These are phyloP conservation scores for Tuber indicum DNA, from an alignment of 495 filamentous ascomycete genomes.

Conservation along the genomic window DNA sequence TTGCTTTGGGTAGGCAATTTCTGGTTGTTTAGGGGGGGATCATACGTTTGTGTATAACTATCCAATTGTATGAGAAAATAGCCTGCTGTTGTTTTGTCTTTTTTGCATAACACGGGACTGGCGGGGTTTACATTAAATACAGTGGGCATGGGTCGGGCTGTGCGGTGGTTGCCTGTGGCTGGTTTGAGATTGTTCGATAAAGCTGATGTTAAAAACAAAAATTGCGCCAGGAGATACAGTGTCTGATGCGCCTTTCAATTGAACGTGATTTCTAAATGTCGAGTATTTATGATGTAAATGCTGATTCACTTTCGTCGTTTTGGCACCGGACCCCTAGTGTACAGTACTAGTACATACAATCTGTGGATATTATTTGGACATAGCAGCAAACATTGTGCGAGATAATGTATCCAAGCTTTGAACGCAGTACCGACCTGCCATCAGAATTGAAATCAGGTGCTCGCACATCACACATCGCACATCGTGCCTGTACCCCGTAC, in stretches of 20 bases:
- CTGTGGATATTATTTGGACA: no score
- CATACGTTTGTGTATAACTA: conserved; percentile 1
- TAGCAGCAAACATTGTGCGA: no score
- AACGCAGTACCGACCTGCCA: not conserved
- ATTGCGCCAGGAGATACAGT: not conserved
- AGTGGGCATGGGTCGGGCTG: not conserved
- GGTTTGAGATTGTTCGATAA: not conserved
- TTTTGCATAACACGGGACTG: not conserved
- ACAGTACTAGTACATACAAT: no score
- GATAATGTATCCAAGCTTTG: no score
- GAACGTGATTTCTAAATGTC: not conserved
- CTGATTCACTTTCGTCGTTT: no score
- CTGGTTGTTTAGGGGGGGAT: not conserved
- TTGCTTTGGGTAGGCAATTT: conserved; percentile 1
- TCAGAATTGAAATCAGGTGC: not conserved
- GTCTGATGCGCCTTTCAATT: not conserved
- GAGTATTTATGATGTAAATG: not conserved
- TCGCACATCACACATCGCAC: no score
- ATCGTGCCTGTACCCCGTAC: no score
- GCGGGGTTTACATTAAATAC: not conserved
- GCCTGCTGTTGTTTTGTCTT: not conserved
- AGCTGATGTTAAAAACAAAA: not conserved
- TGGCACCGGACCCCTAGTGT: no score
- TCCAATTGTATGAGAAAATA: conserved; percentile 2
- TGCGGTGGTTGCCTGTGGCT: not conserved